These are phyloP conservation scores for Guillardia theta DNA, from an alignment of 78 protist genomes.

Conservation along the genomic window DNA sequence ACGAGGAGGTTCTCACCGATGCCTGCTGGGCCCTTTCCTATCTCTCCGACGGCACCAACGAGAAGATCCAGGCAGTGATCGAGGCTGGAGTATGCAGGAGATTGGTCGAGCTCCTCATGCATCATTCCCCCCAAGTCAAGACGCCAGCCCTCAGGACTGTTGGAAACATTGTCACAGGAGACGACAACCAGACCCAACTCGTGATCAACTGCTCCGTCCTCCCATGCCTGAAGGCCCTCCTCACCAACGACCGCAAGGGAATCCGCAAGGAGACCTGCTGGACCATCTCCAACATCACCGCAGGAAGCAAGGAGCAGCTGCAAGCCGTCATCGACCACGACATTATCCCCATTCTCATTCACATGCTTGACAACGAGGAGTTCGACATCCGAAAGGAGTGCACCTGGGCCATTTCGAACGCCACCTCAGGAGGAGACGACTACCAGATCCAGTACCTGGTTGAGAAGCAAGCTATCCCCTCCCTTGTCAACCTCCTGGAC, in stretches of 20 bases:
- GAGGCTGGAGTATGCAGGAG: conserved; percentile 74
- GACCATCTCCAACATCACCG: conserved; percentile 97
- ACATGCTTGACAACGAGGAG: conserved; percentile 62
- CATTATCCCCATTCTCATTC: conserved; percentile 77
- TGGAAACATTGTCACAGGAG: conserved; percentile 98
- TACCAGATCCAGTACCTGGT: conserved; percentile 78
- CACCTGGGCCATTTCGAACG: conserved; percentile 96
- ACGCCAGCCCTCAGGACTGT: conserved; percentile 94
- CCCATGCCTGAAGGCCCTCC: conserved; percentile 52
- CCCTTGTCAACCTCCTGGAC: conserved; percentile 82
- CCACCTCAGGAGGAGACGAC: conserved; percentile 83
- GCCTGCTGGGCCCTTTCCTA: conserved; percentile 97
- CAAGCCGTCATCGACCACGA: conserved; percentile 84
- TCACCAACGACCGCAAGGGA: conserved; percentile 41
- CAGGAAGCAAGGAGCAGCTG: conserved; percentile 91
- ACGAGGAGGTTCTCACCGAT: conserved; percentile 90
- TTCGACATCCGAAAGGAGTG: conserved; percentile 93
- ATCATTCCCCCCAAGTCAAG: conserved; percentile 65
- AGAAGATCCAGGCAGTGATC: conserved; percentile 80
- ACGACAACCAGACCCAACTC: conserved; percentile 94
- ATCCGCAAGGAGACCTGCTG: conserved; percentile 96
- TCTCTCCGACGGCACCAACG: conserved; percentile 91
- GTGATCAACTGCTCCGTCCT: conserved; percentile 76
- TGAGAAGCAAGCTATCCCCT: conserved; percentile 54
- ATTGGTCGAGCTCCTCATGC: conserved; percentile 83